Evolutionary conservation across 2,329 filamentous ascomycete genomes (phyloP), one percentile per base, ranked within the genome.

Genomic region (Colletotrichum sp.): DNA sequence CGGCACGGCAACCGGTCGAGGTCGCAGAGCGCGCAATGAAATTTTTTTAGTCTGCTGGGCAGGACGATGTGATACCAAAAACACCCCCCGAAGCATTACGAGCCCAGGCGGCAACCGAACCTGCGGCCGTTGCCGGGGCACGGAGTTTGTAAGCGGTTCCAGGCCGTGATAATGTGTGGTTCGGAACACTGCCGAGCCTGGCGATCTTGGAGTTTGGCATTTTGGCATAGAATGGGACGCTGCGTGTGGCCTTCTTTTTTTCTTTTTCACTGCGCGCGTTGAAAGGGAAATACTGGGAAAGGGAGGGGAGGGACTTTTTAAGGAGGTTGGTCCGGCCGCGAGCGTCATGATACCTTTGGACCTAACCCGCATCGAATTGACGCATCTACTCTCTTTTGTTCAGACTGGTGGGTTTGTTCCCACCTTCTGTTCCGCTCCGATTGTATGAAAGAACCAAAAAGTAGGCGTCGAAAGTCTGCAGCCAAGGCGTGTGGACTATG

Each of bases 311-410:
- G n/a, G 21, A 16, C 34, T 38, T 64, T 32, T 52, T 21, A 48
- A 43, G 36, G 58, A 43, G 66, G 74, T 66, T 74, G 58, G 74
- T 69, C 66, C 71, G 71, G 71, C 71, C 71, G 58, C 65, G 65
- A 75, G 74, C 65, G 66, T 76, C 71, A 76, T 74, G 74, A 76
- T 76, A 76, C 74, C 74, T 75, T 71, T 70, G 74, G 71, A 74
- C 74, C 71, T 66, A 69, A 38, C 52, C 52, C 34, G 65, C 71
- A 64, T 75, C 73, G 70, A 76, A 76, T 76, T 71, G 52, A 75
- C 71, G 71, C 71, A 66, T 71, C 38, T 75, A 63, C 74, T 76
- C 61, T 75, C 67, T 69, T 71, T 66, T 76, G 60, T 52, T 63
- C 60, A 61, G 57, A 68, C 32, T 73, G 64, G 73, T 60, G 70